Evolutionary conservation across 148 eudicot species (phyloP).

Genomic region (Camellia japonica): DNA sequence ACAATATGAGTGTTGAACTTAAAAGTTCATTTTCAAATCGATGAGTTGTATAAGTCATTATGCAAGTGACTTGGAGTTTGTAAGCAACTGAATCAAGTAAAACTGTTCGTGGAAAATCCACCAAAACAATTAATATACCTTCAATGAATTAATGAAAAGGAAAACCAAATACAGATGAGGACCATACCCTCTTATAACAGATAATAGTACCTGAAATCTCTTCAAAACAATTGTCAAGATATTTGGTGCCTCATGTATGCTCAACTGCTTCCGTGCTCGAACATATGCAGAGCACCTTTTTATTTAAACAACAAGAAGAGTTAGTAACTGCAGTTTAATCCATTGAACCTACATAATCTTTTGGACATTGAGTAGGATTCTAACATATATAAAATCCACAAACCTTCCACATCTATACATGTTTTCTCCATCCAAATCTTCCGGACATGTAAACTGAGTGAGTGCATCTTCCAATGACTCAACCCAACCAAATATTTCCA

Average conservation of each 20-base stretch:
- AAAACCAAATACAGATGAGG: background rate
- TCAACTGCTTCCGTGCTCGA: conserved; percentile 80
- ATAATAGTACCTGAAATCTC: conserved; percentile 78
- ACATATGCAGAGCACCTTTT: conserved; percentile 82
- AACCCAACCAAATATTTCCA: conserved; percentile 91
- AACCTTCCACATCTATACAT: conserved; percentile 97
- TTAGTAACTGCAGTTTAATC: background rate
- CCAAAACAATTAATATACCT: background rate
- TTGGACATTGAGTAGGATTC: background rate
- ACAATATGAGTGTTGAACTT: background rate
- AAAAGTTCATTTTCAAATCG: background rate
- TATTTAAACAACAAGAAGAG: conserved; percentile 16
- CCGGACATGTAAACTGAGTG: conserved; percentile 82
- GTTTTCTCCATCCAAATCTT: conserved; percentile 95
- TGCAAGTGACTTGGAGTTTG: background rate
- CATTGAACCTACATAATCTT: background rate
- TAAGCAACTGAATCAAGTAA: background rate
- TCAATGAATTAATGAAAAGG: background rate
- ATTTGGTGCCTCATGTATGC: conserved; percentile 90
- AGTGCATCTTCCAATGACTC: conserved; percentile 90
- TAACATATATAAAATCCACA: conserved; percentile 17
- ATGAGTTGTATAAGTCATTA: background rate
- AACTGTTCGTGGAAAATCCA: background rate
- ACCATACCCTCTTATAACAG: background rate
- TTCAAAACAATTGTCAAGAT: conserved; percentile 90